A percentile compares a stretch with the other conserved stretches of the same genome.
These are phyloP conservation scores for Quercus berberidifolia DNA, from an alignment of 306 rosid species.

Conservation along the genomic window DNA sequence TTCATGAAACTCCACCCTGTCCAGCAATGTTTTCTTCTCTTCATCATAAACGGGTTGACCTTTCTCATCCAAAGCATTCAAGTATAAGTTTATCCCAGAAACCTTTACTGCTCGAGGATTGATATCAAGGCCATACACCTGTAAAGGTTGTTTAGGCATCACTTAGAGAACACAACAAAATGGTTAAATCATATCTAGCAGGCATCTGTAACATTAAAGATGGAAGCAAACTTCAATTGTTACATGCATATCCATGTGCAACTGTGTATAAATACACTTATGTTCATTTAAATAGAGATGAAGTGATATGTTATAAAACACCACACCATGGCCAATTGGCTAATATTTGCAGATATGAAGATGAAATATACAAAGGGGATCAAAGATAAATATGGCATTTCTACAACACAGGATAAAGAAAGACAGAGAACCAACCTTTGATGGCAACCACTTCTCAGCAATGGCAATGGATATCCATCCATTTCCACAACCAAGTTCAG, in stretches of 20 bases:
- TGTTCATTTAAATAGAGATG: too few species aligned
- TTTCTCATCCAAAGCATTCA: slow-evolving; percentile 79
- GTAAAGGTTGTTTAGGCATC: slow-evolving; percentile 11
- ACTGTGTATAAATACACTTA: too few species aligned
- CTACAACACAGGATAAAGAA: too few species aligned
- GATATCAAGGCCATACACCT: slow-evolving; percentile 96
- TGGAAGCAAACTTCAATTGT: slow-evolving; percentile 2
- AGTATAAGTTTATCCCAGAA: slow-evolving; percentile 86
- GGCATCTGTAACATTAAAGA: too few species aligned
- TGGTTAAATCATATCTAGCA: too few species aligned
- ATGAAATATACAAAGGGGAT: neutral
- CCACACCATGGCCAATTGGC: neutral
- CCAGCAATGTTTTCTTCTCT: slow-evolving; percentile 82
- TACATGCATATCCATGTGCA: neutral
- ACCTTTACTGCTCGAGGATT: slow-evolving; percentile 89
- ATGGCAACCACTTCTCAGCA: slow-evolving; percentile 92
- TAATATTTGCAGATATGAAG: neutral
- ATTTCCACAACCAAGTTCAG: slow-evolving; percentile 98
- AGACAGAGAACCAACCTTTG: slow-evolving; percentile 48
- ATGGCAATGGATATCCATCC: slow-evolving; percentile 99
- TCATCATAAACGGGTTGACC: slow-evolving; percentile 73
- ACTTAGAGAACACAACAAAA: too few species aligned
- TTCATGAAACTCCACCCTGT: slow-evolving; percentile 92
- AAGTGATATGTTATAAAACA: too few species aligned
- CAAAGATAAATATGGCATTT: neutral